Evolutionary conservation across 305 asterid species (phyloP).

Genomic region (Euphrasia arctica): DNA sequence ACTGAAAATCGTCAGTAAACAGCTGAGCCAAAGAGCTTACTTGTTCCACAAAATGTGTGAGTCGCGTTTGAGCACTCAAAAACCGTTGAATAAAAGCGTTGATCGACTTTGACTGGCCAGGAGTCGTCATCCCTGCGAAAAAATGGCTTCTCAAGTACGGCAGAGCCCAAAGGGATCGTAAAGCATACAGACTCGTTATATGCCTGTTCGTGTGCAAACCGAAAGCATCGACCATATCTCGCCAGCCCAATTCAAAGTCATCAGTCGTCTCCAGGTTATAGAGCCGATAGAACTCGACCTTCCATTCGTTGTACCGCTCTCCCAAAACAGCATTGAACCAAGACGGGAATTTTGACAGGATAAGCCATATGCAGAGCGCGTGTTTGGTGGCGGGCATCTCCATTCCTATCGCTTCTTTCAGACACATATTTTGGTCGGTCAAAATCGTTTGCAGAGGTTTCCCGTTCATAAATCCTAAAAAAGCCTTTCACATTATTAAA

Average conservation of each 20-base stretch:
- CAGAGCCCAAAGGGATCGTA: constrained; percentile 81
- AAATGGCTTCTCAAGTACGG: constrained; percentile 90
- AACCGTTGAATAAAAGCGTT: constrained; percentile 93
- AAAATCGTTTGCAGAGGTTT: constrained; percentile 89
- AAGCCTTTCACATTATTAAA: constrained; percentile 46
- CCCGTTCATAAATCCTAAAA: constrained; percentile 85
- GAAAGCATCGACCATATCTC: constrained; percentile 77
- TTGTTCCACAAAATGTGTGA: constrained; percentile 93
- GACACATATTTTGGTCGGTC: constrained; percentile 90
- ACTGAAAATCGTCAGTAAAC: neutral
- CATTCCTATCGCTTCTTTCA: constrained; percentile 83
- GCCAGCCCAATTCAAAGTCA: constrained; percentile 93
- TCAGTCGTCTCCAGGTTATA: constrained; percentile 75
- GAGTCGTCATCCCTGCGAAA: constrained; percentile 88
- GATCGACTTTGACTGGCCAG: constrained; percentile 76
- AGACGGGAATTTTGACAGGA: constrained; percentile 83
- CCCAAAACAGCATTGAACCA: constrained; percentile 97
- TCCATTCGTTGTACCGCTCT: constrained; percentile 92
- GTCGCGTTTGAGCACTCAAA: constrained; percentile 88
- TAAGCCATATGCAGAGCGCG: constrained; percentile 96
- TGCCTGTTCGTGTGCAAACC: constrained; percentile 90
- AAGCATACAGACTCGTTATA: constrained; percentile 66
- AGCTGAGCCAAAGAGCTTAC: constrained; percentile 40
- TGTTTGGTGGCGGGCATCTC: constrained; percentile 89
- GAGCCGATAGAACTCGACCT: constrained; percentile 78